Conservation (phyloP, 2,329 filamentous ascomycete species). For the Aspergillus tanneri region DNA sequence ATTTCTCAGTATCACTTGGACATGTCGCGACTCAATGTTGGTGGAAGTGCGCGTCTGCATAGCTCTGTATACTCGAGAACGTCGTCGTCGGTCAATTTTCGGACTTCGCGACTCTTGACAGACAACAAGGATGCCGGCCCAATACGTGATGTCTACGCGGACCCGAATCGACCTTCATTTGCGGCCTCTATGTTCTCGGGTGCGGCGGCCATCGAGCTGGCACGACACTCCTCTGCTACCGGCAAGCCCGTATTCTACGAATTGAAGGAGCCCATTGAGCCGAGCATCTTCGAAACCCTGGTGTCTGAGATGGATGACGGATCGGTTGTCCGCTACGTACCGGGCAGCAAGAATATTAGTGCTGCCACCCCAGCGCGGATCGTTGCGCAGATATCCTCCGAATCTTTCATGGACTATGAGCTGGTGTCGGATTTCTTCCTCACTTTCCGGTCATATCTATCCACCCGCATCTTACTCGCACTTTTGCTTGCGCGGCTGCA, state of each 20-base stretch:
- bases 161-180: conserved; percentile 34
- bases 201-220: conserved; percentile 33
- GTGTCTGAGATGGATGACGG: conserved; percentile 80
- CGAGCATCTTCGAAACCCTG: conserved; percentile 73
- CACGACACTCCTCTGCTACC: conserved; percentile 32
- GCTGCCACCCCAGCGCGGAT: conserved; percentile 88
- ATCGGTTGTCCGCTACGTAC: conserved; percentile 77
- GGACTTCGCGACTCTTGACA: conserved; percentile 60
- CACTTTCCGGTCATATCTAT: conserved; percentile 85
- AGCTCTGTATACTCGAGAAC: conserved; percentile 72
- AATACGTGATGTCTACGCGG: conserved; percentile 25
- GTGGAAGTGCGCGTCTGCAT: conserved; percentile 73
- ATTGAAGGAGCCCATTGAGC: conserved; percentile 62
- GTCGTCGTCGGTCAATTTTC: conserved; percentile 67
- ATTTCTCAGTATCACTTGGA: conserved; percentile 86
- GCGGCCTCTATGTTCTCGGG: conserved; percentile 39
- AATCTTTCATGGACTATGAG: conserved; percentile 94
- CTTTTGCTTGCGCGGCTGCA: conserved; percentile 81
- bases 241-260: conserved; percentile 45
- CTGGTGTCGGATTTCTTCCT: conserved; percentile 97
- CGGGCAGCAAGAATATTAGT: conserved; percentile 69
- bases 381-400: conserved; percentile 94
- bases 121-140: conserved; percentile 28
- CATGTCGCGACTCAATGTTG: conserved; percentile 73
- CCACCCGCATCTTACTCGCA: conserved; percentile 70